Evolutionary conservation across 129 eudicot genomes (phyloP), one percentile per base, ranked within the genome.

Genomic region (Tagetes erecta): DNA sequence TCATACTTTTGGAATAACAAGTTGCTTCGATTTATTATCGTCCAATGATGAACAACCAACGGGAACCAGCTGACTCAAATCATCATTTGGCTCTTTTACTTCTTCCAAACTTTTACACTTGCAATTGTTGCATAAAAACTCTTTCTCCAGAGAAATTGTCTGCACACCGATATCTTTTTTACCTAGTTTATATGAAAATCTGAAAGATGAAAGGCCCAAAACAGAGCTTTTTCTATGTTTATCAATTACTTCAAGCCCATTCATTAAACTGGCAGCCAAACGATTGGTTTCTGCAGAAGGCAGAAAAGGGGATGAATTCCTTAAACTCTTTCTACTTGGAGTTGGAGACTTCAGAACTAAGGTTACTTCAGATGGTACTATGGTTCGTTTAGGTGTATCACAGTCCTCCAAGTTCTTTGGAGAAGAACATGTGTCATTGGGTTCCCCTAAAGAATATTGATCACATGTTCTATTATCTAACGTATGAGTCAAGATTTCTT

Each of bases 141-240:
- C 81, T 3, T 58, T 66, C 76, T 85, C 86, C 67, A 50, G 77
- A 70, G 72, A 70, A 51, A 70, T 46, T 63, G 96, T 86, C 76
- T 90, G 97, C 74, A 94, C 87, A 36, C 98, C 97, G n/a, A 83
- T 88, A 75, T 95, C 96, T 85, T 91, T 95, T 38, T 67, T 67
- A 76, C 70, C 71, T 55, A 71, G 59, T 68, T 82, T 88, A 78
- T 83, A 88, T 14, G 99, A 89, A 69, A 88, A 88, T 80, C 96
- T 91, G 80, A 91, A 95, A 7, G 88, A 73, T 33, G 96, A 90
- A 64, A 86, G 78, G 59, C 96, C 85, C 50, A 86, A 57, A 78
- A 84, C 84, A 4, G 83, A 80, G 78, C 83, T 86, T 57, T 85
- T 80, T 31, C 88, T 78, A 52, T 91, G 86, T 80, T 80, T 82